Evolutionary conservation across 768 basidiomycete species (phyloP).

Genomic region (Leccinum variicolor): DNA sequence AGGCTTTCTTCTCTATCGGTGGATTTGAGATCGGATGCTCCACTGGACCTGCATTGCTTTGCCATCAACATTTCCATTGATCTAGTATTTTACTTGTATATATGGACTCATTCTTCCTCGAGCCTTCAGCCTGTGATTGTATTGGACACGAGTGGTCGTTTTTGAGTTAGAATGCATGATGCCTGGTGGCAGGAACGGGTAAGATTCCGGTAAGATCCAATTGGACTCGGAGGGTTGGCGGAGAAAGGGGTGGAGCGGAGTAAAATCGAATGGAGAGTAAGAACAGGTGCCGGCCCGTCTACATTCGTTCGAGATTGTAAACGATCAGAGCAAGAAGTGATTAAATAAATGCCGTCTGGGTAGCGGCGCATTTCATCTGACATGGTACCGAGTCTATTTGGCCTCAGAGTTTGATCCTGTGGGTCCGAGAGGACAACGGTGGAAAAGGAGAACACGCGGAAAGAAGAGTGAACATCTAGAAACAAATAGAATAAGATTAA

Average conservation of each 20-base stretch:
- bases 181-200: too few relatives aligned
- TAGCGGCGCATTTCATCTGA: too few relatives aligned
- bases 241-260: neutral
- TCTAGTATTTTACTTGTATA: neutral
- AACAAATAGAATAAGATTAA: neutral
- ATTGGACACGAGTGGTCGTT: neutral
- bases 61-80: neutral
- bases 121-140: neutral
- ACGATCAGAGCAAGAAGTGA: too few relatives aligned
- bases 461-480: neutral
- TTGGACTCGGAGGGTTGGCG: neutral
- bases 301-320: neutral
- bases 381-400: too few relatives aligned
- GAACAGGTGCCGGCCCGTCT: neutral
- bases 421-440: neutral
- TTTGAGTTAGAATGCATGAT: too few relatives aligned
- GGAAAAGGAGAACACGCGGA: neutral
- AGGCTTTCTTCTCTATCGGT: neutral
- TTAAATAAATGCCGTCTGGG: too few relatives aligned
- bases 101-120: neutral
- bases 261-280: neutral
- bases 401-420: too few relatives aligned
- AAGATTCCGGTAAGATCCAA: too few relatives aligned
- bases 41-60: neutral
- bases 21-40: neutral